Evolutionary conservation across 345 rosid species (phyloP).

Genomic region (Eucalyptus polyanthemos): DNA sequence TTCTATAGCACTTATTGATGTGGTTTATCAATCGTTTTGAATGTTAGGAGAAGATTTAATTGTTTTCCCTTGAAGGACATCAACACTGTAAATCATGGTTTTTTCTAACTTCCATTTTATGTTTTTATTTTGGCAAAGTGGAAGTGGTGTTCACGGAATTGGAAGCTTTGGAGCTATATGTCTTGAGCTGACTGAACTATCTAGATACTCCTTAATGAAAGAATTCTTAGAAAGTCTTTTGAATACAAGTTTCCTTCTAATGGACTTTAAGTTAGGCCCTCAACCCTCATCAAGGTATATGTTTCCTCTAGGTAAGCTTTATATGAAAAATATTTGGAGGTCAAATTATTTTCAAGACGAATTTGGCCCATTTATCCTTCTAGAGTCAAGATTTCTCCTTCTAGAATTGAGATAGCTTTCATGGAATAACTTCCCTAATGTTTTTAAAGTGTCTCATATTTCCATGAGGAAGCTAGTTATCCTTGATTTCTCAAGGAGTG

Average conservation of each 20-base stretch:
- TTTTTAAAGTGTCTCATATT: no score
- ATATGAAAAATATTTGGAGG: no score
- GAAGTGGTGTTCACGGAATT: background rate
- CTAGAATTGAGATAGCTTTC: no score
- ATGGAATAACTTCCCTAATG: no score
- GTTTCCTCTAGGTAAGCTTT: no score
- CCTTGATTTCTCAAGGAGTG: no score
- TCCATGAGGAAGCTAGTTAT: no score
- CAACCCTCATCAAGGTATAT: no score
- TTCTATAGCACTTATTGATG: background rate
- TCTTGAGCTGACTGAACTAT: background rate
- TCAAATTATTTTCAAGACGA: no score
- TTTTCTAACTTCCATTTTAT: background rate
- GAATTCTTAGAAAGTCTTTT: background rate
- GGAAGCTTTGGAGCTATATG: background rate
- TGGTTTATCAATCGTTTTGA: background rate
- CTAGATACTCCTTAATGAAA: background rate
- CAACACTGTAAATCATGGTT: background rate
- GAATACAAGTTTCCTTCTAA: background rate
- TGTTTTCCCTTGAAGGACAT: background rate
- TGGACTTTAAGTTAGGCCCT: no score
- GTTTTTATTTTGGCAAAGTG: background rate
- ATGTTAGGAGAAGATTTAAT: background rate
- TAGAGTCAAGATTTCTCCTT: no score
- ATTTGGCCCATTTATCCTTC: no score